Evolutionary conservation across 2,329 filamentous ascomycete genomes (phyloP).

Genomic region (Colletotrichum sp.): DNA sequence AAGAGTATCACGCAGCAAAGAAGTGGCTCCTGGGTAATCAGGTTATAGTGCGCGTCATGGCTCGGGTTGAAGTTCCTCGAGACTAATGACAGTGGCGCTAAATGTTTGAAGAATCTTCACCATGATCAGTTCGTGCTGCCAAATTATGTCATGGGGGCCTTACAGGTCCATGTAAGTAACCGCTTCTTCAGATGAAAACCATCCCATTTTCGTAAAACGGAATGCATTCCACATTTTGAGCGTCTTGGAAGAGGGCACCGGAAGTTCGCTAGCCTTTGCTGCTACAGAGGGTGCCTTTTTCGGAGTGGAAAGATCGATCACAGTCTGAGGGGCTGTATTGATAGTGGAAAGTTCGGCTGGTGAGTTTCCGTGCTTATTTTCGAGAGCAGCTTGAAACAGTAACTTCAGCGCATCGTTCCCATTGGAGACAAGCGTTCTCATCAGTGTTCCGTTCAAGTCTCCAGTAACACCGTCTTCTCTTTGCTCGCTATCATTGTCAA

Average conservation of each 20-base stretch:
- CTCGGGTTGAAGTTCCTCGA: conserved; percentile 53
- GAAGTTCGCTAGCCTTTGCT: not conserved
- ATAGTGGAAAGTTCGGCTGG: not conserved
- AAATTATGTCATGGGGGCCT: conserved; percentile 31
- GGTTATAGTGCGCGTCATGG: conserved; percentile 49
- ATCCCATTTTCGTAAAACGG: conserved; percentile 60
- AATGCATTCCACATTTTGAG: conserved; percentile 23
- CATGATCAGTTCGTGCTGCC: conserved; percentile 23
- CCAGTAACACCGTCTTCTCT: not conserved
- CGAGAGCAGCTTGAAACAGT: conserved; percentile 52
- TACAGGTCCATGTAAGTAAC: conserved; percentile 56
- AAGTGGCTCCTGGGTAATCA: conserved; percentile 56
- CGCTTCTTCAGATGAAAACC: conserved; percentile 59
- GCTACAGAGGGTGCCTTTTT: not conserved
- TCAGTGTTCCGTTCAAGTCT: conserved; percentile 28
- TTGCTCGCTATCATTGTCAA: not conserved
- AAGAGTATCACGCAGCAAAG: conserved; percentile 58
- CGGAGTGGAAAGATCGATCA: not conserved
- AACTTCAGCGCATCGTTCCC: conserved; percentile 55
- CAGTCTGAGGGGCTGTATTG: not conserved
- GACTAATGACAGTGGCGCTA: conserved; percentile 55
- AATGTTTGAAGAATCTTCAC: conserved; percentile 52
- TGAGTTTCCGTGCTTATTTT: not conserved
- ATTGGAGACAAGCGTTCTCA: conserved; percentile 55
- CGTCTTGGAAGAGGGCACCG: not conserved